phyloP scores from a whole-genome alignment of 805 yeast genomes.

The Wickerhamomyces ciferrii region DNA sequence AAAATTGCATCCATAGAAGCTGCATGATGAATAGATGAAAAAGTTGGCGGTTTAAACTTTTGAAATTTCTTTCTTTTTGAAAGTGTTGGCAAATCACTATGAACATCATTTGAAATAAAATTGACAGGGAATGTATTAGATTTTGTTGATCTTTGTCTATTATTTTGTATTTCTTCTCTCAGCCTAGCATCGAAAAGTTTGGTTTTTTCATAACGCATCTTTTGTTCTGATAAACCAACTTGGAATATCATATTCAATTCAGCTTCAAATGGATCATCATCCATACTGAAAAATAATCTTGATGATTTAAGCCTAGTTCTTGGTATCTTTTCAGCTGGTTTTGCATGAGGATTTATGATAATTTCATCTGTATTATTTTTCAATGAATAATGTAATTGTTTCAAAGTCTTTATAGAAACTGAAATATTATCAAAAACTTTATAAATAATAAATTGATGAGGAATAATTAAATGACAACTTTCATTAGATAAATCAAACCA shows the following conservation, averaged over 20 bases:
- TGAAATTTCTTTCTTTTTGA: background rate
- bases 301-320: conserved; percentile 48
- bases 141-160: conserved; percentile 6
- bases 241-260: conserved; percentile 61
- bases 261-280: conserved; percentile 87
- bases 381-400: conserved; percentile 52
- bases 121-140: background rate
- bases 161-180: conserved; percentile 11
- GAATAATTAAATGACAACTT: conserved; percentile 51
- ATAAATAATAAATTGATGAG: conserved; percentile 71
- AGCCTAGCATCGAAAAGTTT: conserved; percentile 32
- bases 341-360: conserved; percentile 33
- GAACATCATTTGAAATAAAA: background rate
- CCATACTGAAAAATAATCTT: conserved; percentile 59
- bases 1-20: background rate
- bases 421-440: conserved; percentile 76
- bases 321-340: conserved; percentile 47
- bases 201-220: conserved; percentile 47
- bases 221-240: conserved; percentile 64
- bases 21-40: background rate
- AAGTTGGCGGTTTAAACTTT: background rate
- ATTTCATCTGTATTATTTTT: conserved; percentile 31
- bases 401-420: conserved; percentile 58
- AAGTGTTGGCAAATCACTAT: background rate
- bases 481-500: conserved; percentile 35